Evolutionary conservation across 2,329 filamentous ascomycete genomes (phyloP).

Genomic region (Cladosporium sp.): DNA sequence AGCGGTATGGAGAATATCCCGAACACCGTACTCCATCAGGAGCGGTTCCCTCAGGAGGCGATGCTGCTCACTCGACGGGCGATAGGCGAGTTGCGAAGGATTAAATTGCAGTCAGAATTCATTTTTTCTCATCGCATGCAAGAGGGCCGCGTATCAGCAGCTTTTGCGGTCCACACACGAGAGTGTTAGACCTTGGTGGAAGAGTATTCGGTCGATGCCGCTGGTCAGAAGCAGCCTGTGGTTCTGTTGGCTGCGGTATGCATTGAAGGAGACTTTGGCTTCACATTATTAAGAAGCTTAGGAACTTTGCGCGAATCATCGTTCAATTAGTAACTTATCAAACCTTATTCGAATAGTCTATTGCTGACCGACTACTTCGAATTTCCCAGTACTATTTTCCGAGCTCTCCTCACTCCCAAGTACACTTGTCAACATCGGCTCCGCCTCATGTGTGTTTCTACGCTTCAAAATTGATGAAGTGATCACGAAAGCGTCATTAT

Average conservation of each 20-base stretch:
- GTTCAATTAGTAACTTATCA: background rate
- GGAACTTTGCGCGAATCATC: background rate
- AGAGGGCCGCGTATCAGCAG: background rate
- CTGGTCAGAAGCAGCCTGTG: background rate
- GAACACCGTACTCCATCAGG: background rate
- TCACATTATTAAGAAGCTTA: background rate
- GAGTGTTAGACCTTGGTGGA: background rate
- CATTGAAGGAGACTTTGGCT: background rate
- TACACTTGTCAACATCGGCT: no score
- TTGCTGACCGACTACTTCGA: no score
- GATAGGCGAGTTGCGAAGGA: conserved; percentile 1
- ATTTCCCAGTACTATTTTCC: no score
- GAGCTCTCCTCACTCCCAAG: no score
- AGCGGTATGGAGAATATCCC: conserved; percentile 19
- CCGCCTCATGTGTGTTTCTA: no score
- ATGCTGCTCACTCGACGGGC: conserved; percentile 3
- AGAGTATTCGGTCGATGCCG: background rate
- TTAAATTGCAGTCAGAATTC: background rate
- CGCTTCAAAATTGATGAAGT: background rate
- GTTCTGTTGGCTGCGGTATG: background rate
- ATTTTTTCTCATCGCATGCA: no score
- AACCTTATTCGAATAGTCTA: no score
- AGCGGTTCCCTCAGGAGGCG: conserved; percentile 8
- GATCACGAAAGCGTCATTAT: background rate
- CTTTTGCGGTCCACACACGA: background rate